Base-by-base conservation (phyloP, 2,329 filamentous ascomycete genomes). In the Neurospora sp. region DNA sequence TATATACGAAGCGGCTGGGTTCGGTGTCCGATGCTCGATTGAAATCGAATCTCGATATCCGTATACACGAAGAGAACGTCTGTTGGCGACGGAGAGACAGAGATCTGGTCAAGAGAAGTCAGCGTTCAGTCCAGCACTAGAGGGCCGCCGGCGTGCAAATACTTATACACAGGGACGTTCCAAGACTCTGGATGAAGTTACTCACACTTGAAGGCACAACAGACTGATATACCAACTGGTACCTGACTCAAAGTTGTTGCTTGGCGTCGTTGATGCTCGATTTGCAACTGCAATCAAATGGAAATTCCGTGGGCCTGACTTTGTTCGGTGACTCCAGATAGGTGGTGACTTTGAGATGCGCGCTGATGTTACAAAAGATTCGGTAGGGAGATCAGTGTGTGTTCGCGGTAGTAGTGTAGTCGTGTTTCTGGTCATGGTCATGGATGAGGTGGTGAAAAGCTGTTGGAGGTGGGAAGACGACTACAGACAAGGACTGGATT, bases 71-170 rank as follows among this genome's bases (percentile, higher is more conserved):
- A 4, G 42, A 43, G 9, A 43, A 1, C 1, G 7, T 9, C 40
- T 1, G 40, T 43, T 19, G 42, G 8, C 7, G 3, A 19, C 8
- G 2, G n/a, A n/a, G 3, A 10, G 17, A 43, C 0, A 46, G 3
- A 46, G 42, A 19, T 2, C 8, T 1, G 19, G 42, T 46, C n/a
- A 19, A 19, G 42, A 46, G 10, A 46, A 46, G 4, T 46, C 42
- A 46, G 42, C 10, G 10, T 19, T 46, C 4, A 46, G 9, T 46
- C 1, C n/a, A 11, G 9, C 42, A 1, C n/a, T 0, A 13, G 1
- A 46, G 0, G 2, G 42, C n/a, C 42, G 2, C n/a, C 0, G n/a
- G 8, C 9, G 1, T 2, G 42, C 42, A 0, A 2, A 1, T 2
- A 5, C 2, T 43, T 8, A 19, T 43, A 43, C 8, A 3, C 6